Evolutionary conservation across 2,329 filamentous ascomycete genomes (phyloP).

Genomic region (Plenodomus biglobosus): DNA sequence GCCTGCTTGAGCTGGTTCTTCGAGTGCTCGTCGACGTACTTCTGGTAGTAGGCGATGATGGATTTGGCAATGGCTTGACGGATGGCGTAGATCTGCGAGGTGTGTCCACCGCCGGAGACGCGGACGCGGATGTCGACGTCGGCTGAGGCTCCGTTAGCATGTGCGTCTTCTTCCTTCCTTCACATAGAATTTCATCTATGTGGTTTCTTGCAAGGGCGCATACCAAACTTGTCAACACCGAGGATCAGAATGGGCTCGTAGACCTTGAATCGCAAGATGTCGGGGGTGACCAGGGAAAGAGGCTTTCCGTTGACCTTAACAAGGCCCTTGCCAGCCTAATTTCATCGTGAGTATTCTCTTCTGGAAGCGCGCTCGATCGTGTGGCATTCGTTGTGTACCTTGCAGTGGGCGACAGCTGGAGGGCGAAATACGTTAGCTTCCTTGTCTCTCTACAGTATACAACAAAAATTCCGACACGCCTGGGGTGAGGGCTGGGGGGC

Average conservation of each 20-base stretch:
- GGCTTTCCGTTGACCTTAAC: conserved; percentile 99
- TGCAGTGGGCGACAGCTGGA: conserved; percentile 87
- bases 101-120: conserved; percentile 96
- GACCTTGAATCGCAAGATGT: conserved; percentile 99
- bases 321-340: conserved; percentile 76
- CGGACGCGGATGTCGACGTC: conserved; percentile 96
- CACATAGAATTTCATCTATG: conserved; percentile 1
- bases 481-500: conserved; percentile 2
- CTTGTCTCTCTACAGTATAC: conserved; percentile 23
- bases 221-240: conserved; percentile 92
- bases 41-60: conserved; percentile 98
- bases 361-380: conserved; percentile 22
- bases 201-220: conserved; percentile 18
- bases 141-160: conserved; percentile 47
- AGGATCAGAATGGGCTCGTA: conserved; percentile 98
- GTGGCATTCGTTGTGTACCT: conserved; percentile 59
- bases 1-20: conserved; percentile 99
- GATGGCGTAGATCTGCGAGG: conserved; percentile 96
- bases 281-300: conserved; percentile 88
- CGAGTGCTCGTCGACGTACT: conserved; percentile 99
- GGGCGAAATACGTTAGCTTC: conserved; percentile 38
- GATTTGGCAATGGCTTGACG: conserved; percentile 98
- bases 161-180: conserved; percentile 13
- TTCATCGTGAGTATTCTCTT: conserved; percentile 31
- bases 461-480: neutral